A percentile compares a stretch with the other conserved stretches of the same genome.
phyloP scores from a whole-genome alignment of 2,329 filamentous ascomycete genomes.

The Plectosphaerella sp. region DNA sequence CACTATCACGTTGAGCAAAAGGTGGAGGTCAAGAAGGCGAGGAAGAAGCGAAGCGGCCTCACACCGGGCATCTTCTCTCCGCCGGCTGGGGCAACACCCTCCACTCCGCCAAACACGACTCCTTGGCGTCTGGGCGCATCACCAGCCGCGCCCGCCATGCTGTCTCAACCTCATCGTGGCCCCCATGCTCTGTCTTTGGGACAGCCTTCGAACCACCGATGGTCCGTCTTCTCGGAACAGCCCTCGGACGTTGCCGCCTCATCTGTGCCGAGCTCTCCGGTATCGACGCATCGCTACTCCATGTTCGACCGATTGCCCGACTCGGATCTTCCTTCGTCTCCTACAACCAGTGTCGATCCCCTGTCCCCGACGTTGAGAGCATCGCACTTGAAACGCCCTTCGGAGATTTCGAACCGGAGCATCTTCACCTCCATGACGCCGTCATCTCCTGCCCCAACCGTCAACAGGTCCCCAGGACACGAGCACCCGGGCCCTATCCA shows the following conservation, averaged over 20 bases:
- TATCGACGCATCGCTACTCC: conserved; percentile 66
- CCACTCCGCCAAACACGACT: conserved; percentile 34
- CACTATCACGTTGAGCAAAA: conserved; percentile 76
- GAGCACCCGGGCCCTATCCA: conserved; percentile 3
- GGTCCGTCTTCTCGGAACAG: conserved; percentile 58
- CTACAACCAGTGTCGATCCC: conserved; percentile 71
- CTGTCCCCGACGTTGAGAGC: conserved; percentile 54
- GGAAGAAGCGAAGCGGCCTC: conserved; percentile 67
- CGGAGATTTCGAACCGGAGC: conserved; percentile 41
- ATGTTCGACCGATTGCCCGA: conserved; percentile 75
- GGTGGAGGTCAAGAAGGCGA: conserved; percentile 57
- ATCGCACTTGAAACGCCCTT: conserved; percentile 49
- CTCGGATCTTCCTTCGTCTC: conserved; percentile 73
- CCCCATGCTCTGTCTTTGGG: conserved; percentile 42
- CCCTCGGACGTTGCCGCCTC: conserved; percentile 63
- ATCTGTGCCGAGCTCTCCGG: conserved; percentile 78
- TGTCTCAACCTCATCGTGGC: conserved; percentile 41
- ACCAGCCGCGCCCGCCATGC: conserved; percentile 32
- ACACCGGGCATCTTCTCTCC: conserved; percentile 59
- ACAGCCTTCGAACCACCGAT: conserved; percentile 50
- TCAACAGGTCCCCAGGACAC: conserved; percentile 3
- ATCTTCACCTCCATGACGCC: conserved; percentile 17
- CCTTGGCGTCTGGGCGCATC: conserved; percentile 31
- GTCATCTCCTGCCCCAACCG: neutral
- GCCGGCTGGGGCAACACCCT: conserved; percentile 29